phyloP scores from a whole-genome alignment of 208 protist species.

The Angomonas ambiguus region DNA sequence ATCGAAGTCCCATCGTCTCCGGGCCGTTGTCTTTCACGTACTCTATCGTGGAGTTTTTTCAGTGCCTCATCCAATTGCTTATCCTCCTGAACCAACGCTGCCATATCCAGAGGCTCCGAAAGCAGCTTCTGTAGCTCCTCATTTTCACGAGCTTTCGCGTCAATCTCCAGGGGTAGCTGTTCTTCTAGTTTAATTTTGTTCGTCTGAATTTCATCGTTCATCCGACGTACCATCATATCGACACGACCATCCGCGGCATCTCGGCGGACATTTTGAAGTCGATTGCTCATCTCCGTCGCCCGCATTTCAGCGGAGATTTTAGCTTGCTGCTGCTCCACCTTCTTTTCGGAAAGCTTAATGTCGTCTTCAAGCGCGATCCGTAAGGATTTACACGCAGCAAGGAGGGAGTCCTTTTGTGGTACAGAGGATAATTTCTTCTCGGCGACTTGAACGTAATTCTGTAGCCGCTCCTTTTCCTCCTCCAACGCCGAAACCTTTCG shows the following conservation, averaged over 20 bases:
- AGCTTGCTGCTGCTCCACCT: constrained; percentile 76
- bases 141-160: constrained; percentile 70
- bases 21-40: constrained; percentile 58
- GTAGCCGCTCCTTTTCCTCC: constrained; percentile 69
- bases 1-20: constrained; percentile 76
- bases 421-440: constrained; percentile 66
- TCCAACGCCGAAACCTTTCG: constrained; percentile 66
- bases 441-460: constrained; percentile 65
- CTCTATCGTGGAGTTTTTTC: constrained; percentile 41
- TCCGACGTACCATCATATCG: constrained; percentile 79
- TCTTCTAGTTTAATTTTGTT: constrained; percentile 85
- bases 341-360: constrained; percentile 57
- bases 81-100: constrained; percentile 47
- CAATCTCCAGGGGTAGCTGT: constrained; percentile 79
- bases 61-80: constrained; percentile 72
- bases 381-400: constrained; percentile 66
- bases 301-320: constrained; percentile 66
- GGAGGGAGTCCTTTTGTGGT: constrained; percentile 72
- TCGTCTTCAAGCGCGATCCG: constrained; percentile 73
- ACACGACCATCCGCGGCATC: constrained; percentile 72
- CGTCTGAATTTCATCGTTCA: constrained; percentile 85
- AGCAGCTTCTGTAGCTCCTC: constrained; percentile 69
- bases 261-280: constrained; percentile 80
- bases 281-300: constrained; percentile 70
- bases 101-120: constrained; percentile 84